Evolutionary conservation across 2,329 filamentous ascomycete species (phyloP).

Genomic region (Paramyrothecium sp.): DNA sequence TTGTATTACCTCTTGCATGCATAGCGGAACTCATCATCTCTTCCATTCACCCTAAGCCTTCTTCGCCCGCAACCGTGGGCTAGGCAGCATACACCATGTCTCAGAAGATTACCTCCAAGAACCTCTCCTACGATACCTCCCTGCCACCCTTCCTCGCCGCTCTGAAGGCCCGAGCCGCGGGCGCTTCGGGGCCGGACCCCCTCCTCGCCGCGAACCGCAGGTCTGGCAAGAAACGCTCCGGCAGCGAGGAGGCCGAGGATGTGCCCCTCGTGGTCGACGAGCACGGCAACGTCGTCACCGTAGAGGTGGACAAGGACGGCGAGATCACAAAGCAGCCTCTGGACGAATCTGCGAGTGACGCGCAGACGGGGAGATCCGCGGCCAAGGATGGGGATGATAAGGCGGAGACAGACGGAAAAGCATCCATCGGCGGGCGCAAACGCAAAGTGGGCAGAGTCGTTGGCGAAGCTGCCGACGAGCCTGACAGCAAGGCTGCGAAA

Average conservation of each 20-base stretch:
- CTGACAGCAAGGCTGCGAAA: constrained; percentile 1
- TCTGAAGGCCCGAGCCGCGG: constrained; percentile 51
- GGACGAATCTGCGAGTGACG: constrained; percentile 5
- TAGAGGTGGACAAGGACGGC: constrained; percentile 45
- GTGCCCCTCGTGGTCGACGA: constrained; percentile 74
- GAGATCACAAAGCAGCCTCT: constrained; percentile 28
- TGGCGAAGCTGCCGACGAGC: constrained; percentile 29
- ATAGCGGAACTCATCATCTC: too few relatives aligned
- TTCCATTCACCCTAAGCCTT: too few relatives aligned
- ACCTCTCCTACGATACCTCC: constrained; percentile 62
- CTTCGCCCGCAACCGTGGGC: too few relatives aligned
- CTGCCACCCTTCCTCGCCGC: constrained; percentile 61
- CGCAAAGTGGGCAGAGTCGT: constrained; percentile 46
- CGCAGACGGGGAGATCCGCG: constrained; percentile 22
- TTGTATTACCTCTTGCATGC: too few relatives aligned
- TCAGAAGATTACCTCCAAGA: constrained; percentile 67
- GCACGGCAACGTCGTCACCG: constrained; percentile 60
- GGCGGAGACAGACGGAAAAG: constrained; percentile 22
- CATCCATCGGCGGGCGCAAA: constrained; percentile 43
- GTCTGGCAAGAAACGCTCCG: constrained; percentile 53
- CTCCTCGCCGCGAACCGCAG: constrained; percentile 49
- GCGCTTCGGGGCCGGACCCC: constrained; percentile 50
- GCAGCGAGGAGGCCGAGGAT: constrained; percentile 72
- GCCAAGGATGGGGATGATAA: constrained; percentile 26
- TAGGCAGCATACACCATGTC: constrained; percentile 34